Conservation (phyloP, 108 stramenopile species). For the Cylindrotheca fusiformis region DNA sequence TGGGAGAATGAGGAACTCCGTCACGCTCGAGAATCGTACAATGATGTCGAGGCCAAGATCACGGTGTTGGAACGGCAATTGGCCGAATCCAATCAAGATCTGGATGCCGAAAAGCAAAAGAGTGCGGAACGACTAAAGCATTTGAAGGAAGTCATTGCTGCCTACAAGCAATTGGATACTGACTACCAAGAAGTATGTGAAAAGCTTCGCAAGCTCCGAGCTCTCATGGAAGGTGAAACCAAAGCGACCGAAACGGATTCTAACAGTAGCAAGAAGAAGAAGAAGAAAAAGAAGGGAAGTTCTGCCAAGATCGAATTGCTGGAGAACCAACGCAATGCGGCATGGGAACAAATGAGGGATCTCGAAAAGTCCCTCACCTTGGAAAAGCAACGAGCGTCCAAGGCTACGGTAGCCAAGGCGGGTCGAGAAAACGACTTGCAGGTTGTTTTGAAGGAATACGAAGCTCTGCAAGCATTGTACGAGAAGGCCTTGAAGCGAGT, state of each 20-base stretch:
- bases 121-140: conserved; percentile 8
- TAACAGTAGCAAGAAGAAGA: conserved; percentile 1
- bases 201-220: conserved; percentile 13
- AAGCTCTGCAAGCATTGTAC: conserved; percentile 11
- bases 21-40: neutral
- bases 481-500: neutral
- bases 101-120: conserved; percentile 11
- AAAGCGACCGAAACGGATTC: neutral
- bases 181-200: conserved; percentile 8
- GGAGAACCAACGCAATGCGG: conserved; percentile 11
- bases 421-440: conserved; percentile 24
- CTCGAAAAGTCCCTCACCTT: conserved; percentile 17
- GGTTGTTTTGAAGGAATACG: conserved; percentile 22
- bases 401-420: neutral
- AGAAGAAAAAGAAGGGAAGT: too few species aligned
- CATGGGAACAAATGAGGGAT: conserved; percentile 17
- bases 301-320: neutral
- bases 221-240: neutral
- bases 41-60: conserved; percentile 13
- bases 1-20: conserved; percentile 10
- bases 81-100: conserved; percentile 3
- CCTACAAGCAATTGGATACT: conserved; percentile 26
- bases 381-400: conserved; percentile 1
- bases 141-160: conserved; percentile 20
- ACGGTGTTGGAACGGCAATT: conserved; percentile 10